A percentile compares a stretch with the other conserved stretches of the same genome.
Conservation (phyloP, 768 basidiomycete species). For the Xerocomus potaroensis region DNA sequence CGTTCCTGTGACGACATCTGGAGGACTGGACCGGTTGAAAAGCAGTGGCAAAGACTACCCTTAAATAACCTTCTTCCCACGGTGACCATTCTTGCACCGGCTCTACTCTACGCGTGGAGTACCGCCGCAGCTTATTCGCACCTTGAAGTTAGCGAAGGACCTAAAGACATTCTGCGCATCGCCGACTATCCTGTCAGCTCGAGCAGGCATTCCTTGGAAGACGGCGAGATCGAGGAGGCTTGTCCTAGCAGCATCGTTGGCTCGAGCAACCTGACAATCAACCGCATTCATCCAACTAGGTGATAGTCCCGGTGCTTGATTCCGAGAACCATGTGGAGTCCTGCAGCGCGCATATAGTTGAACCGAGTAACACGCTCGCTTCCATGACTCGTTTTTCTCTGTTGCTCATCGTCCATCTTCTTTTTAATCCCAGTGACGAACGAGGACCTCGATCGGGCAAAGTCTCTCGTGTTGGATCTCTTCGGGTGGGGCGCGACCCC, state of each 20-base stretch:
- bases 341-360: not conserved
- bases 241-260: not conserved
- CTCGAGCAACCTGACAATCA: not conserved
- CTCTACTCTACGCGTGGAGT: too few species aligned
- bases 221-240: conserved; percentile 22
- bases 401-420: not conserved
- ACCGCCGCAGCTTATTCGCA: too few species aligned
- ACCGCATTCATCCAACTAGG: not conserved
- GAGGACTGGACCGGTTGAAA: conserved; percentile 45
- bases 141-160: too few species aligned
- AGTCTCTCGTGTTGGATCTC: conserved; percentile 49
- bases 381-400: not conserved
- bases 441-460: conserved; percentile 41
- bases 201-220: conserved; percentile 10
- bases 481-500: conserved; percentile 51
- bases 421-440: conserved; percentile 34
- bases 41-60: too few species aligned
- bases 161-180: too few species aligned
- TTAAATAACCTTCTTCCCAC: too few species aligned
- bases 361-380: conserved; percentile 10
- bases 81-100: too few species aligned
- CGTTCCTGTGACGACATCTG: too few species aligned
- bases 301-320: not conserved
- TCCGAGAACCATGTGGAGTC: not conserved
- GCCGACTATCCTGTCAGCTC: not conserved